Conservation (phyloP, 2,329 filamentous ascomycete genomes). For the Passalora sequoiae region DNA sequence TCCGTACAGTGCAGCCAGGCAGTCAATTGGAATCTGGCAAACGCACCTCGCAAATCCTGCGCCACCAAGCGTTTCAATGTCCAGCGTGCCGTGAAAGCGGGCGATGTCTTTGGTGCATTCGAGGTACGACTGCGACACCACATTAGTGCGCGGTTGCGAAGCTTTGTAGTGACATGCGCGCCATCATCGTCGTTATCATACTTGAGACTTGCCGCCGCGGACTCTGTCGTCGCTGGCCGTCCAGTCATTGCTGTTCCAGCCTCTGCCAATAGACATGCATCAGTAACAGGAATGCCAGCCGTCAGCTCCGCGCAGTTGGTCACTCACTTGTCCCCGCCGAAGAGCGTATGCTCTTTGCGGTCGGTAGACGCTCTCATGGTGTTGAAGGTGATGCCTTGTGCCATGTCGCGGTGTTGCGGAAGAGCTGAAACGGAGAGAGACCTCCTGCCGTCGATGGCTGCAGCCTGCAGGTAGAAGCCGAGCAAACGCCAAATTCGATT, state of each 20-base stretch:
- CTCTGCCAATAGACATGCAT: conserved; percentile 38
- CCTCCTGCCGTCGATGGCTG: too few species aligned
- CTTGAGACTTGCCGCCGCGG: conserved; percentile 64
- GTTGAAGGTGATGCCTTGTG: background rate
- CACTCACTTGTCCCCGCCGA: conserved; percentile 32
- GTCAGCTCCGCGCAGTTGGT: background rate
- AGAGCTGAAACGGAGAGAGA: too few species aligned
- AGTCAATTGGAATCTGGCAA: too few species aligned
- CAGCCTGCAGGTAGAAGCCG: too few species aligned
- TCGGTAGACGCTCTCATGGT: too few species aligned
- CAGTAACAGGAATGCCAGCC: background rate
- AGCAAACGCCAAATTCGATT: too few species aligned
- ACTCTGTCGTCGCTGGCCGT: conserved; percentile 68
- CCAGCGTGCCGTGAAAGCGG: conserved; percentile 62
- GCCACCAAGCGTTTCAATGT: conserved; percentile 69
- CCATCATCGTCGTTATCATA: conserved; percentile 29
- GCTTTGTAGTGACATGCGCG: background rate
- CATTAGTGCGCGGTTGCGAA: background rate
- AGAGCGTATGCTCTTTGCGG: conserved; percentile 25
- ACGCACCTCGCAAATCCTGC: conserved; percentile 64
- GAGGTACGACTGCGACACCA: conserved; percentile 40
- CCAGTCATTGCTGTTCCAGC: conserved; percentile 60
- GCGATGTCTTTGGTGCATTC: conserved; percentile 39
- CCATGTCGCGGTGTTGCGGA: conserved; percentile 4
- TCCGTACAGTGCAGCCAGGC: too few species aligned